Conservation (phyloP, 2,329 filamentous ascomycete species). For the Davidsoniella virescens region DNA sequence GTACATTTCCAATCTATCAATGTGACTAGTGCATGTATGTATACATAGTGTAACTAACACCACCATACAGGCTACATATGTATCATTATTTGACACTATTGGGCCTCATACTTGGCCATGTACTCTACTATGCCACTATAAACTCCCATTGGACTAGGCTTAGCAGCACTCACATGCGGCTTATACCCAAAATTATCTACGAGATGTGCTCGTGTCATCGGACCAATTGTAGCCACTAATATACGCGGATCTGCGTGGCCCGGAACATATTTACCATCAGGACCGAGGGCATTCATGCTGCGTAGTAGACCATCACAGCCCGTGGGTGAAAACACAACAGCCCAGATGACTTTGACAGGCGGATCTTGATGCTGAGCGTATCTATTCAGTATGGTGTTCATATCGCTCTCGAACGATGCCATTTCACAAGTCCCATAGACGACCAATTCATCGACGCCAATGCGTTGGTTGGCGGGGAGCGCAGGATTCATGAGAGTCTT, state of each 20-base stretch:
- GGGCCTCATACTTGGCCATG: constrained; percentile 1
- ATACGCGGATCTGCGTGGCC: constrained; percentile 23
- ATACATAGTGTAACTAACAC: too few relatives aligned
- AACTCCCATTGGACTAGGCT: constrained; percentile 69
- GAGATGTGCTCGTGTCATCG: constrained; percentile 72
- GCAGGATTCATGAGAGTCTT: constrained; percentile 49
- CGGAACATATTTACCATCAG: constrained; percentile 14
- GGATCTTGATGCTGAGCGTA: constrained; percentile 48
- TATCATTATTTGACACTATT: neutral
- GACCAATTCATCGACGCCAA: constrained; percentile 60
- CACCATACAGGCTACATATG: too few relatives aligned
- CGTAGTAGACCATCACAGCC: constrained; percentile 47
- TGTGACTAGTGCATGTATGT: too few relatives aligned
- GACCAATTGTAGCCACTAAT: constrained; percentile 75
- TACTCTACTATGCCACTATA: constrained; percentile 43
- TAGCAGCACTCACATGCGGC: constrained; percentile 65
- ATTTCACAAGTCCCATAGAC: constrained; percentile 80
- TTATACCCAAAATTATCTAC: constrained; percentile 45
- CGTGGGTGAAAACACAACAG: constrained; percentile 40
- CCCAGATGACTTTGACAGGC: constrained; percentile 37
- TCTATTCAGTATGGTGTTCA: constrained; percentile 33
- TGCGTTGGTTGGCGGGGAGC: constrained; percentile 33
- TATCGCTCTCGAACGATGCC: constrained; percentile 57
- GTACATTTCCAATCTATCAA: too few relatives aligned
- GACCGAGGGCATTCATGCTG: constrained; percentile 35